Base-by-base conservation (phyloP, 116 monocot species). In the Cymodocea nodosa region DNA sequence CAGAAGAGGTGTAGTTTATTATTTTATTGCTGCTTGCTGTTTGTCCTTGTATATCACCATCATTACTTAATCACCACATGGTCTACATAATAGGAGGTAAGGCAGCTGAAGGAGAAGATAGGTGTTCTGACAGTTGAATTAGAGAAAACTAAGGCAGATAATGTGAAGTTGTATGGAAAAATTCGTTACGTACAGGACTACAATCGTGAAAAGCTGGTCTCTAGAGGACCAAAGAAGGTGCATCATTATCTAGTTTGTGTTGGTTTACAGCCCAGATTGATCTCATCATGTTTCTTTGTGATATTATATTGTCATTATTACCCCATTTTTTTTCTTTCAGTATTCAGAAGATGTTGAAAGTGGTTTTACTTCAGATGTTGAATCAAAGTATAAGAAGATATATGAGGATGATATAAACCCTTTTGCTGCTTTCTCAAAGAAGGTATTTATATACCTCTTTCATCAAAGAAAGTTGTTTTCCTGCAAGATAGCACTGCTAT, bases 381-480 rank as follows among this genome's bases (percentile, higher is more conserved):
- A 97, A 72, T 83, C 97, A 16, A 97, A 97, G 73, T 97, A 97
- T 76, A 97, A 88, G 70, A 97, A 97, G 78, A 87, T 97, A 39
- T 97, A 97, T 61, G 97, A 97, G 77, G 91, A 97, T 71, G 97
- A 88, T 61, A 90, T 97, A 81, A 97, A 97, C 75, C 97, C 97
- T 62, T 97, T 97, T 82, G 91, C 97, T 78, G 91, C 97, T 80
- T 97, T 97, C 78, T 97, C 97, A 37, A 97, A 80, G 68, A 97
- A 88, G 91, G 97, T 91, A 75, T 7, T 20, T 22, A n/a, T n/a
- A n/a, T n/a, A 20, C 11, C 71, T 52, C 15, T 40, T 66, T 52
- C 51, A 49, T 23, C 54, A 7, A 0, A 25, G 18, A 36, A 62
- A 18, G 15, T 39, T 39, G 35, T 62, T 18, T 36, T 40, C 39